Percentiles rank a stretch among this genome's conserved stretches.
Evolutionary conservation across 148 eudicot genomes (phyloP).

Genomic region (Mesembryanthemum crystallinum): DNA sequence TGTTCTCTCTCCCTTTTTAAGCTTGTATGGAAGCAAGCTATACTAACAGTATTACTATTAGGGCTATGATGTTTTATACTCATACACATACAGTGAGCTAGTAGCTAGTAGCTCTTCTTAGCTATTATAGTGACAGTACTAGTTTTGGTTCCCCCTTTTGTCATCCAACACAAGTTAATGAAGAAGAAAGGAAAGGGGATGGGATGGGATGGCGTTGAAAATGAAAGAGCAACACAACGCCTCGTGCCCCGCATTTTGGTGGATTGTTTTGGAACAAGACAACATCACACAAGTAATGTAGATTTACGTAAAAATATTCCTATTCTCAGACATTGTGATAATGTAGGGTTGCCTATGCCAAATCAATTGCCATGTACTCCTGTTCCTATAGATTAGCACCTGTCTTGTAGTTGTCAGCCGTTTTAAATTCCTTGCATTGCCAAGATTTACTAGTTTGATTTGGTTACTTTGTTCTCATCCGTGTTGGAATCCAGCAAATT

Average conservation of each 20-base stretch:
- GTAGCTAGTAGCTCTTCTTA: not conserved
- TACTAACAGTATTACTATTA: no score
- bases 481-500: not conserved
- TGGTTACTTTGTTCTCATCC: not conserved
- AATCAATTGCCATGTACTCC: no score
- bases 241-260: conserved; percentile 23
- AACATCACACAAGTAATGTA: not conserved
- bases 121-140: not conserved
- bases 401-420: no score
- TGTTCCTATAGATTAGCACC: no score
- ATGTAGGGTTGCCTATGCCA: no score
- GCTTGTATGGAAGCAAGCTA: no score
- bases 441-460: not conserved
- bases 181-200: not conserved
- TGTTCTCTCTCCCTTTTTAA: not conserved
- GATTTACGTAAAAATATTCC: not conserved
- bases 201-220: conserved; percentile 24
- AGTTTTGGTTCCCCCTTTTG: not conserved
- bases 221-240: conserved; percentile 18
- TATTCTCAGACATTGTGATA: no score
- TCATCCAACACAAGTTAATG: conserved; percentile 25
- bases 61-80: not conserved
- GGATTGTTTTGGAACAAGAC: conserved; percentile 11
- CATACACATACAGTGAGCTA: not conserved
- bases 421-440: no score